phyloP scores from a whole-genome alignment of 2,329 filamentous ascomycete species.

The Tympanopsis confertula region DNA sequence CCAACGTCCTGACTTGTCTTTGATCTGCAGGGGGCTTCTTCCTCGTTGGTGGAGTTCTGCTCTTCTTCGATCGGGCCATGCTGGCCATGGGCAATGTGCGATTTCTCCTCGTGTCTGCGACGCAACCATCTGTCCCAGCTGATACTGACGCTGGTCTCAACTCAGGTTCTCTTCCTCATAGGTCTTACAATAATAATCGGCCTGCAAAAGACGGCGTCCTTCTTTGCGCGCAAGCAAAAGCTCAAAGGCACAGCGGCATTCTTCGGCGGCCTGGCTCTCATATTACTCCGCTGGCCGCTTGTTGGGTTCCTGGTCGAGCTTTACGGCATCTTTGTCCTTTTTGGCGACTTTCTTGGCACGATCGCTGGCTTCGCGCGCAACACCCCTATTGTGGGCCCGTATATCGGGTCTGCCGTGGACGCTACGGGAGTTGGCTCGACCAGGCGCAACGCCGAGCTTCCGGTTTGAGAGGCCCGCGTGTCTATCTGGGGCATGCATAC shows the following conservation, averaged over 20 bases:
- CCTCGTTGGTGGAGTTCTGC: slow-evolving; percentile 81
- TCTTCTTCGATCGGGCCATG: slow-evolving; percentile 97
- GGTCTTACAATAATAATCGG: slow-evolving; percentile 94
- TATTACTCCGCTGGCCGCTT: slow-evolving; percentile 81
- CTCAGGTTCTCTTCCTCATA: slow-evolving; percentile 89
- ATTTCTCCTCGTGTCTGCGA: neutral
- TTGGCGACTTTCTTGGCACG: slow-evolving; percentile 91
- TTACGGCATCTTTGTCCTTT: slow-evolving; percentile 85
- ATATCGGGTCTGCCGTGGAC: slow-evolving; percentile 66
- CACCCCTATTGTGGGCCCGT: slow-evolving; percentile 75
- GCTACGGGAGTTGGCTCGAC: slow-evolving; percentile 46
- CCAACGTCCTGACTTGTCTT: slow-evolving; percentile 2
- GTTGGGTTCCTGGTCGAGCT: slow-evolving; percentile 82
- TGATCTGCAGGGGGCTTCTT: slow-evolving; percentile 69
- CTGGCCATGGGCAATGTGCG: slow-evolving; percentile 93
- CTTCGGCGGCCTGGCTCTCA: slow-evolving; percentile 69
- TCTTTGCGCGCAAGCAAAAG: slow-evolving; percentile 92
- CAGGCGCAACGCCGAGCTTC: slow-evolving; percentile 64
- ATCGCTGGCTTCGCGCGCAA: slow-evolving; percentile 83
- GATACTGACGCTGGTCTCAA: slow-evolving; percentile 4
- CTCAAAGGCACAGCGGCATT: slow-evolving; percentile 85
- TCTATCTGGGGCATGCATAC: neutral
- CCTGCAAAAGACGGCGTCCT: slow-evolving; percentile 75
- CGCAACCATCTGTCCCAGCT: slow-evolving; percentile 3
- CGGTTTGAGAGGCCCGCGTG: slow-evolving; percentile 40